Evolutionary conservation across 2,329 filamentous ascomycete genomes (phyloP).

Genomic region (Phialocephala subalpina): DNA sequence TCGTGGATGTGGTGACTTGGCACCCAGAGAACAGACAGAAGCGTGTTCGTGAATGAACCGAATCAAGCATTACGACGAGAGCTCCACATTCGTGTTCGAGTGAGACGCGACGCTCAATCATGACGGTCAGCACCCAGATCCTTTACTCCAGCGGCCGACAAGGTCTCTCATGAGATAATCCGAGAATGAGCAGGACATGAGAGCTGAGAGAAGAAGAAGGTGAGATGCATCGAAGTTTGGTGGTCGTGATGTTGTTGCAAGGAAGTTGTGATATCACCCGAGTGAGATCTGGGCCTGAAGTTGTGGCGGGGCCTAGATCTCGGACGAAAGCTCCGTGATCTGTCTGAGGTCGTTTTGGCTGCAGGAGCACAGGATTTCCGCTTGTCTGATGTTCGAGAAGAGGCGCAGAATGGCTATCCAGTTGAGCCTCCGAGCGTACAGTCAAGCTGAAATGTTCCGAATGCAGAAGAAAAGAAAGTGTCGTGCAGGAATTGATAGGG

Average conservation of each 20-base stretch:
- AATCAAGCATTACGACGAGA: background rate
- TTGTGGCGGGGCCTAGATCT: constrained; percentile 5
- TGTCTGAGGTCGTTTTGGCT: background rate
- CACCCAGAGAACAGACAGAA: background rate
- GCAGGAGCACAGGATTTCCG: background rate
- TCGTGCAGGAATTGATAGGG: background rate
- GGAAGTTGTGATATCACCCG: constrained; percentile 1
- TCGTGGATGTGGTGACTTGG: background rate
- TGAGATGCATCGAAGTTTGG: background rate
- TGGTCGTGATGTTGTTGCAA: background rate
- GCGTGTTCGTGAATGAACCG: background rate
- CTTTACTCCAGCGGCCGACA: background rate
- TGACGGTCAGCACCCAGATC: constrained; percentile 1
- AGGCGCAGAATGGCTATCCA: background rate
- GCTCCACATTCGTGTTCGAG: background rate
- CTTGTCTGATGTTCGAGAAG: background rate
- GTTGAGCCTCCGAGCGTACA: background rate
- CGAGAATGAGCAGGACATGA: background rate
- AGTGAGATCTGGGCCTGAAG: background rate
- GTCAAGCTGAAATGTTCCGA: background rate
- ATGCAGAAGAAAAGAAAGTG: background rate
- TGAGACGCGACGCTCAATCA: background rate
- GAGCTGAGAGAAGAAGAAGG: background rate
- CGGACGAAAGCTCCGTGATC: background rate
- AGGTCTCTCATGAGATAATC: background rate